Base-by-base conservation (phyloP, 305 asterid genomes). In the Stenogyne calaminthoides region DNA sequence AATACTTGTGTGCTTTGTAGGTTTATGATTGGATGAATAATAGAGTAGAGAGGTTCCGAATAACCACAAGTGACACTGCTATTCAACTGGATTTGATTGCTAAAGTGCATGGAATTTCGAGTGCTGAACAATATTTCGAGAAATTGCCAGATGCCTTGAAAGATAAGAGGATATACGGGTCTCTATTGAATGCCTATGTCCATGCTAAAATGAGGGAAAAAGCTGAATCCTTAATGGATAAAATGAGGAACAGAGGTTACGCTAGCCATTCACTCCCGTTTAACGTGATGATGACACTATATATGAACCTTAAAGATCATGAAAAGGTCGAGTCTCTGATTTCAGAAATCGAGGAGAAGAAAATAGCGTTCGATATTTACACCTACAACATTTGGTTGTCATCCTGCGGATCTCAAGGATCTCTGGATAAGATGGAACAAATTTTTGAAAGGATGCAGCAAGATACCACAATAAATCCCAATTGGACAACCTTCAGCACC, bases 221-320 rank as follows among this genome's bases (percentile, higher is more conserved):
- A 47, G 96, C 98, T 15, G 98, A 95, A 84, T 79, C 92, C 56
- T 62, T 88, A 55, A 80, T 95, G 81, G 91, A 79, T 27, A 78
- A 83, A 80, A 84, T 95, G 87, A 86, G 88, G 81, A 77, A 46
- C 32, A 79, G 81, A 75, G 92, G 94, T 60, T 91, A 88, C 44
- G 84, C 94, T 18, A 69, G 37, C 66, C 93, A 89, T 60, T 59
- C 98, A 12, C 96, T 91, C 64, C 96, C 98, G 0, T 92, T 56
- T 83, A 95, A 95, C 71, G 98, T 95, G 85, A 87, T 92, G 88
- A 89, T 95, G 98, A 92, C 98, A 6, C 97, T 92, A 58, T 95
- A 89, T 63, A 83, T 80, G 96, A 88, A 86, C 80, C 85, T 87
- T 65, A 81, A 87, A 62, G 95, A 88, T 52, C 83, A 81, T 2